Evolutionary conservation across 352 stramenopile species (phyloP).

Genomic region (Pythium rhizo-oryzae): DNA sequence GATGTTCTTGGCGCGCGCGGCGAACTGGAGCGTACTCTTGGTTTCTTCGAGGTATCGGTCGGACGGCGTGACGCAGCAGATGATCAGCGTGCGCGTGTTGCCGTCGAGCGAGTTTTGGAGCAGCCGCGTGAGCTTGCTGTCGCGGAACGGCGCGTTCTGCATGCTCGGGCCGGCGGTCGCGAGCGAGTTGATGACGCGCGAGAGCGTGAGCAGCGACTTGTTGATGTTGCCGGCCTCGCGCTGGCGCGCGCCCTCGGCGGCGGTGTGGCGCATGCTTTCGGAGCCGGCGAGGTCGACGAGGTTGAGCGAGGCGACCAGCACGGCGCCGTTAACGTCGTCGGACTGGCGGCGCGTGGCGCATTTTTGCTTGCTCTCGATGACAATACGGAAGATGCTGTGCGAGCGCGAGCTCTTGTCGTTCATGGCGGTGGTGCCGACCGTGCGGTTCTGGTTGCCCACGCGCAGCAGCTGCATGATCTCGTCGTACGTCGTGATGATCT

Average conservation of each 20-base stretch:
- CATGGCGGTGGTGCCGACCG: constrained; percentile 75
- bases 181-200: constrained; percentile 92
- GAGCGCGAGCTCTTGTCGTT: constrained; percentile 83
- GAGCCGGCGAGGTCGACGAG: constrained; percentile 98
- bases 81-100: constrained; percentile 92
- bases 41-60: constrained; percentile 82
- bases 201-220: constrained; percentile 95
- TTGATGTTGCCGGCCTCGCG: constrained; percentile 98
- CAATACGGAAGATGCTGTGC: constrained; percentile 83
- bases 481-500: constrained; percentile 89
- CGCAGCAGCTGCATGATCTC: constrained; percentile 62
- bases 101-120: constrained; percentile 91
- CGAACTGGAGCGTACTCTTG: constrained; percentile 92
- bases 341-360: constrained; percentile 40
- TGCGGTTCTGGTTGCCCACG: constrained; percentile 68
- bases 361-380: constrained; percentile 85
- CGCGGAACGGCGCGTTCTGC: constrained; percentile 80
- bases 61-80: constrained; percentile 83
- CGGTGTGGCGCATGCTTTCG: constrained; percentile 96
- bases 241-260: constrained; percentile 92
- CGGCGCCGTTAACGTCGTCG: constrained; percentile 72
- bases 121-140: constrained; percentile 92
- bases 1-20: constrained; percentile 91
- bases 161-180: constrained; percentile 32
- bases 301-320: constrained; percentile 95